These are phyloP conservation scores for Globisporangium sylvaticum DNA, from an alignment of 352 stramenopile species.

Conservation along the genomic window DNA sequence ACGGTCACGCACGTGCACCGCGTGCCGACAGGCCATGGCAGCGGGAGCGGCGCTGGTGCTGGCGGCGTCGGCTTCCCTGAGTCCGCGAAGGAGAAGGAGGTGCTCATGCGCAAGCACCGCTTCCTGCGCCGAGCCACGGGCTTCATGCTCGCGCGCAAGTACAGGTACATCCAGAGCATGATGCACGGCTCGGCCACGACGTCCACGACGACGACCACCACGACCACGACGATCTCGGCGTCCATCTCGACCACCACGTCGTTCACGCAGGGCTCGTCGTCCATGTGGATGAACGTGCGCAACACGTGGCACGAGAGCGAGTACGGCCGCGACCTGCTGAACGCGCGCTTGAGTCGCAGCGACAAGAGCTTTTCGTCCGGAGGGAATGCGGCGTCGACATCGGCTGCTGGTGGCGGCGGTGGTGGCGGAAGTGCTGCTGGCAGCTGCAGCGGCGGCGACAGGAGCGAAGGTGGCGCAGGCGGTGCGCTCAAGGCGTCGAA, in stretches of 20 bases:
- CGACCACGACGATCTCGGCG: conserved; percentile 12
- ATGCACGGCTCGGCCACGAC: conserved; percentile 13
- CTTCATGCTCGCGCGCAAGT: conserved; percentile 73
- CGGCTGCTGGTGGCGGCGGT: not conserved
- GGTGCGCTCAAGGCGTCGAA: conserved; percentile 32
- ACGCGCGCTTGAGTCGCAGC: conserved; percentile 8
- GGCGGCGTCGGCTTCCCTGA: conserved; percentile 12
- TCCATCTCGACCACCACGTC: conserved; percentile 18
- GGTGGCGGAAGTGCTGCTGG: not conserved
- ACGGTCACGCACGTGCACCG: conserved; percentile 46
- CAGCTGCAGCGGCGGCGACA: conserved; percentile 20
- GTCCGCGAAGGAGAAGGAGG: conserved; percentile 33
- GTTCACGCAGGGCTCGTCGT: conserved; percentile 17
- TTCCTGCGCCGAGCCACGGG: conserved; percentile 58
- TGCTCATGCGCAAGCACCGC: conserved; percentile 57
- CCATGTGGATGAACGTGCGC: conserved; percentile 22
- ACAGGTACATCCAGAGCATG: conserved; percentile 39
- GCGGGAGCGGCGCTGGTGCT: not conserved
- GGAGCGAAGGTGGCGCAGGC: conserved; percentile 22
- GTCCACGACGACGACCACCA: conserved; percentile 7
- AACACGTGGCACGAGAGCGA: conserved; percentile 22
- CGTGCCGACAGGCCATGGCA: conserved; percentile 15
- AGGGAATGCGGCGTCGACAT: not conserved
- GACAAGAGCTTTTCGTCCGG: not conserved
- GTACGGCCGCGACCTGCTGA: conserved; percentile 12